These are phyloP conservation scores for Corylus heterophylla DNA, from an alignment of 306 rosid species.

Conservation along the genomic window DNA sequence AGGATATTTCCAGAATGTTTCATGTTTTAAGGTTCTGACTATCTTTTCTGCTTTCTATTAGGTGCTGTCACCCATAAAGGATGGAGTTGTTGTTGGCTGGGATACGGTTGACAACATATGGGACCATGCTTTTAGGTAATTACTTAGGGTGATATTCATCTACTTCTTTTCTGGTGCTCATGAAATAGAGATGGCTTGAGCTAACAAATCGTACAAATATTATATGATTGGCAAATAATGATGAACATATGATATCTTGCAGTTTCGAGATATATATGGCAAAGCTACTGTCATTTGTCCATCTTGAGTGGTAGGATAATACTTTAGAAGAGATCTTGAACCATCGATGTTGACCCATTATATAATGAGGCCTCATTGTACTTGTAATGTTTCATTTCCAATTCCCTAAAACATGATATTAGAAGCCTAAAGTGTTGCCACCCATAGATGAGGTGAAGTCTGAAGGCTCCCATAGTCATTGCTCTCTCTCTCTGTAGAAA, in stretches of 20 bases:
- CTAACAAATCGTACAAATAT: not conserved
- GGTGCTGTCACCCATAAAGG: slow-evolving; percentile 84
- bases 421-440: not conserved
- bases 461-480: not conserved
- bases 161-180: not conserved
- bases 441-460: not conserved
- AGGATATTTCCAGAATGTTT: not conserved
- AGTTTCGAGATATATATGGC: not conserved
- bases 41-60: slow-evolving; percentile 32
- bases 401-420: not conserved
- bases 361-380: not conserved
- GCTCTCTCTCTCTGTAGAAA: not conserved
- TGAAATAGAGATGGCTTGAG: not conserved
- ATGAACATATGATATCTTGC: not conserved
- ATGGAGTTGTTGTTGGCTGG: slow-evolving; percentile 94
- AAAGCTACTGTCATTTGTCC: not conserved
- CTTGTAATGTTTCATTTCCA: not conserved
- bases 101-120: slow-evolving; percentile 93
- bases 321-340: not conserved
- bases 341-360: not conserved
- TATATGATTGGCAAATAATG: not conserved
- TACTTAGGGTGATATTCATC: slow-evolving; percentile 20
- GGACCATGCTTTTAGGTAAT: slow-evolving; percentile 96
- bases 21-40: not conserved
- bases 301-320: not conserved